Conservation (phyloP, 2,329 filamentous ascomycete species). For the Chaetomiaceae sp. region DNA sequence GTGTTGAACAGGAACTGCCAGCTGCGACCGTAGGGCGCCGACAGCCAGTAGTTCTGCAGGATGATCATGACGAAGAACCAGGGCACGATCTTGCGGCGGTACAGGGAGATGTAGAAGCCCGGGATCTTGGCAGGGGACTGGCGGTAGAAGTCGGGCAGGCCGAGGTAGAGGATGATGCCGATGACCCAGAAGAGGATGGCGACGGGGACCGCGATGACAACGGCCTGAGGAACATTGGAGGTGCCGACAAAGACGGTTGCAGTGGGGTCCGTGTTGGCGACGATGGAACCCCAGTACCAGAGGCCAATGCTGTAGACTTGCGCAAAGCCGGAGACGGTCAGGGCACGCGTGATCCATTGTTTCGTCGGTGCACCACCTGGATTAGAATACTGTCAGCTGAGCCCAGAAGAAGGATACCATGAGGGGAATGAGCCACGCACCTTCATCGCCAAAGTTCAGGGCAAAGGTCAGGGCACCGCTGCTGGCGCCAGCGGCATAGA, state of each 20-base stretch:
- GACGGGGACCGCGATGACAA: constrained; percentile 53
- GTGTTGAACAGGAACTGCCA: constrained; percentile 61
- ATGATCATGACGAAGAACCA: constrained; percentile 63
- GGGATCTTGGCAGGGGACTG: constrained; percentile 59
- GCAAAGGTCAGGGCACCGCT: constrained; percentile 62
- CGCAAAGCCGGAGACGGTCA: constrained; percentile 61
- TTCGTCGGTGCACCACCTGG: constrained; percentile 55
- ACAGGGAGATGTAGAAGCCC: constrained; percentile 58
- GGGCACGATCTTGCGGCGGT: constrained; percentile 58
- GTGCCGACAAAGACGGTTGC: constrained; percentile 37
- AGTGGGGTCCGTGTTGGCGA: constrained; percentile 39
- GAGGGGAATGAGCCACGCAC: constrained; percentile 14
- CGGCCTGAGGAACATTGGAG: constrained; percentile 27
- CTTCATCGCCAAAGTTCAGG: constrained; percentile 61
- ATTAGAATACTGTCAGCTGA: not conserved
- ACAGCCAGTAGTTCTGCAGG: constrained; percentile 63
- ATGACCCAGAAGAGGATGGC: constrained; percentile 53
- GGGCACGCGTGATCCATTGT: constrained; percentile 63
- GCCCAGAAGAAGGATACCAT: not conserved
- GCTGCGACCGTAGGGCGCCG: constrained; percentile 61
- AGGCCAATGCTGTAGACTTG: constrained; percentile 60
- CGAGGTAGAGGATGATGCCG: constrained; percentile 51
- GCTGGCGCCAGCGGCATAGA: constrained; percentile 59
- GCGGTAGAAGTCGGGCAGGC: constrained; percentile 63
- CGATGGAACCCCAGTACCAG: constrained; percentile 61